Evolutionary conservation across 768 basidiomycete genomes (phyloP).

Genomic region (Leccinum variicolor): DNA sequence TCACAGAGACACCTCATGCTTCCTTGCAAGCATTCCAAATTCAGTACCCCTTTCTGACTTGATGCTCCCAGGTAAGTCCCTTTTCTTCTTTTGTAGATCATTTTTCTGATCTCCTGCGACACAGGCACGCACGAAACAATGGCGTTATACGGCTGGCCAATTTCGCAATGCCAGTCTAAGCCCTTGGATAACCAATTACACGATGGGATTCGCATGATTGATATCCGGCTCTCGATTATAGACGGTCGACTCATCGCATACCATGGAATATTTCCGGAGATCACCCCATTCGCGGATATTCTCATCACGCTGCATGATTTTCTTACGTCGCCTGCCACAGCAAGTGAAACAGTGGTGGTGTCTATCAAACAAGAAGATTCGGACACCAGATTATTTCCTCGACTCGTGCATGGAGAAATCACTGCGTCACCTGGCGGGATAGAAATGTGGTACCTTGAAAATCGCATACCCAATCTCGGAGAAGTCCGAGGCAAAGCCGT

Average conservation of each 20-base stretch:
- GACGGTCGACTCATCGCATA: conserved; percentile 66
- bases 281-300: conserved; percentile 63
- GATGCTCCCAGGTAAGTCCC: conserved; percentile 66
- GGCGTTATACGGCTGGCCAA: conserved; percentile 82
- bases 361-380: conserved; percentile 89
- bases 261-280: conserved; percentile 75
- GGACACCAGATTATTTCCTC: conserved; percentile 52
- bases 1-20: conserved; percentile 56
- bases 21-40: conserved; percentile 63
- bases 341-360: conserved; percentile 75
- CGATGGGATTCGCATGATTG: conserved; percentile 77
- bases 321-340: conserved; percentile 53
- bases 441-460: conserved; percentile 79
- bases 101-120: background rate
- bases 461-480: conserved; percentile 74
- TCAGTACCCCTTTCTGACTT: conserved; percentile 64
- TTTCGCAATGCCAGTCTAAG: conserved; percentile 81
- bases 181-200: conserved; percentile 64
- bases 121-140: conserved; percentile 35
- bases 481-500: conserved; percentile 85
- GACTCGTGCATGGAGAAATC: conserved; percentile 65
- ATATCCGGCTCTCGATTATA: conserved; percentile 74
- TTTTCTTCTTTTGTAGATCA: conserved; percentile 30
- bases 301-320: conserved; percentile 60
- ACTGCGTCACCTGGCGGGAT: conserved; percentile 43